Base-by-base conservation (phyloP, 805 yeast species). In the Scheffersomyces spartinae region DNA sequence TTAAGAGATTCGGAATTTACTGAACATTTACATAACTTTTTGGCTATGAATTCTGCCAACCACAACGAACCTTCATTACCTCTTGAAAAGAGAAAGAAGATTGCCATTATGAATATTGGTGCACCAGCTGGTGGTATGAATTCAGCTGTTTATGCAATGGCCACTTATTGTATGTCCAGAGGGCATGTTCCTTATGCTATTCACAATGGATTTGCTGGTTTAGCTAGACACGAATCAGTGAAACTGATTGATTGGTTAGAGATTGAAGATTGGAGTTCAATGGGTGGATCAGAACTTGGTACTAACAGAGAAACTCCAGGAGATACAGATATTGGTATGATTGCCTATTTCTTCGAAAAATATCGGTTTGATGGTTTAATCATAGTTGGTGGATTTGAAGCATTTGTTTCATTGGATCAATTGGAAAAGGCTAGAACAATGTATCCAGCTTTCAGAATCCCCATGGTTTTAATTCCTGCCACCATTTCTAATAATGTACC, bases 221-320 rank as follows among this genome's bases (percentile, higher is more conserved):
- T 80, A 34, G 66, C 73, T 10, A 58, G 72, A 40, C 73, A 73
- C 33, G 86, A 72, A 26, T 52, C 68, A 20, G 71, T 80, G 23
- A 62, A 65, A 35, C 59, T 70, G 20, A 56, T 80, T 31, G 47
- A 61, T 15, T 80, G 88, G 88, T 43, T 74, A 25, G 76, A 73
- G 23, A 71, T 80, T 39, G 75, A 74, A 37, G 74, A 73, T 16
- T 80, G 88, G 86, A 71, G 72, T 38, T 64, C 70, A 23, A 49
- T 60, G 27, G 93, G 93, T 48, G 93, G 93, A 28, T 74, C 83
- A 7, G 88, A 78, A 51, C 63, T 80, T 25, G 93, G 93, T 42
- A 80, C 93, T 21, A 80, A 80, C 55, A 62, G 91, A 49, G 52
- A 68, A 14, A 65, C 78, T 8, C 86, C 88, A 6, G 56, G 61